Percentiles rank a stretch among this genome's conserved stretches.
Evolutionary conservation across 2,329 filamentous ascomycete genomes (phyloP).

Genomic region (Ophiostoma tasmaniense): DNA sequence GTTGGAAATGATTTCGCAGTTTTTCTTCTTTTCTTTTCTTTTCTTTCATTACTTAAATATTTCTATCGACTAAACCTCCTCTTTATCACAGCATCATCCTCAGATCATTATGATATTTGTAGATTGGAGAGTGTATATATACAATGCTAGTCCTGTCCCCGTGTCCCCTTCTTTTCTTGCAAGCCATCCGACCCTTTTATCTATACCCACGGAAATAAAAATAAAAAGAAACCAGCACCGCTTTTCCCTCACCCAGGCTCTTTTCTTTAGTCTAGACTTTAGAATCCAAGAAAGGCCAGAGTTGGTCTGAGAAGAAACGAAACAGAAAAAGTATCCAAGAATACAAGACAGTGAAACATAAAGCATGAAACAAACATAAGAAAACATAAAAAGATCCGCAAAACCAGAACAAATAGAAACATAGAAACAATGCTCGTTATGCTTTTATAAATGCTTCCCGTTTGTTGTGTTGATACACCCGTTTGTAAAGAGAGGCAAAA

Average conservation of each 20-base stretch:
- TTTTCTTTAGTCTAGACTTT: background rate
- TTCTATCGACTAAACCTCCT: background rate
- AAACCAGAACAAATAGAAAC: background rate
- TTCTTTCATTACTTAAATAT: background rate
- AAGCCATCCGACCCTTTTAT: constrained; percentile 6
- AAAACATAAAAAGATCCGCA: background rate
- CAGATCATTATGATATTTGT: constrained; percentile 1
- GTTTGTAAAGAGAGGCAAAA: background rate
- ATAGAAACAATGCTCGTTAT: background rate
- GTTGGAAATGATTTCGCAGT: no score
- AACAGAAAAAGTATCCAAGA: constrained; percentile 1
- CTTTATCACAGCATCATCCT: background rate
- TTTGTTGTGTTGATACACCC: constrained; percentile 14
- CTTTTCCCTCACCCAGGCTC: background rate
- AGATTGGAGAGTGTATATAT: constrained; percentile 18
- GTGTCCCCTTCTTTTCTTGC: background rate
- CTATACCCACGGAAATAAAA: constrained; percentile 3
- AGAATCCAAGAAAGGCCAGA: background rate
- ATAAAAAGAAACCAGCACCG: constrained; percentile 4
- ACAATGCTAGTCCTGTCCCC: constrained; percentile 9
- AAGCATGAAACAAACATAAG: background rate
- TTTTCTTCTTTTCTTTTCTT: background rate
- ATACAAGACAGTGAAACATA: background rate
- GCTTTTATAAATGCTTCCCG: background rate
- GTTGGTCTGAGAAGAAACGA: background rate